These are phyloP conservation scores for Kandelia obovata DNA, from an alignment of 345 rosid genomes.

Conservation along the genomic window DNA sequence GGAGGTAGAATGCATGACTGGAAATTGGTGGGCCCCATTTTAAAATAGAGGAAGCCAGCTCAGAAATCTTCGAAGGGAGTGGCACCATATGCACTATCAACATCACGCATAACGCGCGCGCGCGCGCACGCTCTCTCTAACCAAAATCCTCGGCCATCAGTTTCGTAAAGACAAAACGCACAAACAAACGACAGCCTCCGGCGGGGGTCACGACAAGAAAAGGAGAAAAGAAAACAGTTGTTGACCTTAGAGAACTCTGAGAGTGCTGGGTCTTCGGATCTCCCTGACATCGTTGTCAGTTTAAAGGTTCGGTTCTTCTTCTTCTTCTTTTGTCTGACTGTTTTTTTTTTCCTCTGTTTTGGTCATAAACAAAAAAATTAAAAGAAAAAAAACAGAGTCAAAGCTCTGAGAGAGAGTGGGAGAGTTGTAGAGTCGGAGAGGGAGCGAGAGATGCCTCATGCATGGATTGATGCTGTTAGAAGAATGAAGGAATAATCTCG, in stretches of 20 bases:
- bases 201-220: not conserved
- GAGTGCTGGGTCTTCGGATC: not conserved
- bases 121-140: not conserved
- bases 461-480: conserved; percentile 9
- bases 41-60: not conserved
- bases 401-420: too few species aligned
- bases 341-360: too few species aligned
- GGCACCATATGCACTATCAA: not conserved
- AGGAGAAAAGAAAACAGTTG: not conserved
- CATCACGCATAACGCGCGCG: not conserved
- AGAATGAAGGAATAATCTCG: not conserved
- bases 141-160: not conserved
- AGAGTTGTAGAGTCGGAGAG: not conserved
- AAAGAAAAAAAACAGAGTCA: not conserved
- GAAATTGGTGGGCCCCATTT: too few species aligned
- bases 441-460: not conserved
- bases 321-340: too few species aligned
- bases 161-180: not conserved
- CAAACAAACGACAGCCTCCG: not conserved
- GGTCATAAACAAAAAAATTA: not conserved
- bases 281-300: conserved; percentile 25
- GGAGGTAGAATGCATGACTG: too few species aligned
- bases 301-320: not conserved
- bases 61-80: not conserved
- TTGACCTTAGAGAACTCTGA: conserved; percentile 3